Conservation (phyloP, 192 early-diverging fungal genomes). For the Backusella psychrophila region DNA sequence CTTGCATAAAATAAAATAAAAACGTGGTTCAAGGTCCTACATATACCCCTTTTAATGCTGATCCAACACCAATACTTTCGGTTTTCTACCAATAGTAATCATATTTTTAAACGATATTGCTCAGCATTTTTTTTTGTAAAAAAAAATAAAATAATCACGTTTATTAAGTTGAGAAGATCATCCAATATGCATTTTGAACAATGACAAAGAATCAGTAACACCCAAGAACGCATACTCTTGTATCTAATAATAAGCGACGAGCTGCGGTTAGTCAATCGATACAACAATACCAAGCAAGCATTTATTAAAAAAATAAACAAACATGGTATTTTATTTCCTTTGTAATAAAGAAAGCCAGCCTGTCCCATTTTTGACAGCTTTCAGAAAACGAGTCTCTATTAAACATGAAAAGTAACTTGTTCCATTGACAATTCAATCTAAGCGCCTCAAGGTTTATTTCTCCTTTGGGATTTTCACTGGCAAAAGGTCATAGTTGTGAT, state of each 20-base stretch:
- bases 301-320: not conserved
- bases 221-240: not conserved
- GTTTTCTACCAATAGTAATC: not conserved
- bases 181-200: not conserved
- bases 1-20: not conserved
- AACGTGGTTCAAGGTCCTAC: not conserved
- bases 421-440: not conserved
- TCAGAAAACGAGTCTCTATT: no score
- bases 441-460: not conserved
- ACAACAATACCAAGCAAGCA: not conserved
- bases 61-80: not conserved
- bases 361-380: no score
- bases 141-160: not conserved
- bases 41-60: not conserved
- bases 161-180: not conserved
- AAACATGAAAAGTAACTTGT: not conserved
- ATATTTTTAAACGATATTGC: not conserved
- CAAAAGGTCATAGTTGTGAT: not conserved
- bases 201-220: not conserved
- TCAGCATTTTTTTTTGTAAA: not conserved
- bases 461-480: not conserved
- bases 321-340: no score
- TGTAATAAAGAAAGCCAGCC: no score
- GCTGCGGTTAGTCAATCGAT: not conserved
- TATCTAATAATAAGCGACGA: not conserved